A percentile compares a stretch with the other conserved stretches of the same genome.
These are phyloP conservation scores for Cardiosporidium cionae DNA, from an alignment of 169 alveolate genomes.

Conservation along the genomic window DNA sequence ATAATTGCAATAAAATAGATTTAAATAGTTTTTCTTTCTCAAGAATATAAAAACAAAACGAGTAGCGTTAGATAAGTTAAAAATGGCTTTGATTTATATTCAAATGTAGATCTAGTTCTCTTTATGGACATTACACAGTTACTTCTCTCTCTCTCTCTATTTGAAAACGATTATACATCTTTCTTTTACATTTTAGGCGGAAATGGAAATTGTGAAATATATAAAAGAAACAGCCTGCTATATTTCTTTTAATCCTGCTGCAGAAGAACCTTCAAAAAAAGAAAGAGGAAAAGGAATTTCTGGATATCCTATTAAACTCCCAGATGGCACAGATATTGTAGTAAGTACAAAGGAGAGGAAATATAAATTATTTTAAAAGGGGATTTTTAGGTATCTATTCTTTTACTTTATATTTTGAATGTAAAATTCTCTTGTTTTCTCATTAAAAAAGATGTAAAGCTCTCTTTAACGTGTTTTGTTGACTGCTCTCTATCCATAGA, in stretches of 20 bases:
- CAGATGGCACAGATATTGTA: constrained; percentile 41
- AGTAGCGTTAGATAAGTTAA: no score
- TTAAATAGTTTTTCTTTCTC: no score
- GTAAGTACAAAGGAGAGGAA: constrained; percentile 5
- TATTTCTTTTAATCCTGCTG: constrained; percentile 74
- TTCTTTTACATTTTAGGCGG: constrained; percentile 4
- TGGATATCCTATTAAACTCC: constrained; percentile 36
- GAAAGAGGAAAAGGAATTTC: constrained; percentile 15
- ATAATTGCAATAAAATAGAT: no score
- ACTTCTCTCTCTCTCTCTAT: background rate
- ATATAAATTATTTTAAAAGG: constrained; percentile 29
- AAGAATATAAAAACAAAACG: no score
- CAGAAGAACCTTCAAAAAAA: constrained; percentile 73
- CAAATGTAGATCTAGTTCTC: background rate
- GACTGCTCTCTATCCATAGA: no score
- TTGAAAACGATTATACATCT: background rate
- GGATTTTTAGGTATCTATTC: background rate
- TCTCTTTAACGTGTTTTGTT: no score
- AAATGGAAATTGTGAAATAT: constrained; percentile 72
- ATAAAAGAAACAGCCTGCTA: constrained; percentile 93
- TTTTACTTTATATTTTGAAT: background rate
- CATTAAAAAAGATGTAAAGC: no score
- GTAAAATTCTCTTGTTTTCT: background rate
- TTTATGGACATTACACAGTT: background rate
- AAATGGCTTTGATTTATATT: no score